Evolutionary conservation across 176 grass and related monocot species (phyloP).

Genomic region (Luzula sylvatica): DNA sequence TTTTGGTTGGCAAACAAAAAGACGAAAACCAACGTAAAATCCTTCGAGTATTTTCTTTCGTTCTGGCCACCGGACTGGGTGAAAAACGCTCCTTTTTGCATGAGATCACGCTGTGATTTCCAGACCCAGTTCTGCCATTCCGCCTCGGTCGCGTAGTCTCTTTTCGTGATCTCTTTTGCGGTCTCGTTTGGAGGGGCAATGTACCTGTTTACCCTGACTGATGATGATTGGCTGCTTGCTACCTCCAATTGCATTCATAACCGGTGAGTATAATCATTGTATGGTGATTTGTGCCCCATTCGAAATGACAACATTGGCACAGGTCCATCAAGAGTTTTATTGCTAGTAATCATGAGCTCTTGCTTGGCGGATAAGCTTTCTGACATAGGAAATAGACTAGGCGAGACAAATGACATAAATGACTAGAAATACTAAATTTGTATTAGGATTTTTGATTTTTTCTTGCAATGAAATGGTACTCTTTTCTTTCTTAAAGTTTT

Average conservation of each 20-base stretch:
- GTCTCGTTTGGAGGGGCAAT: conserved; percentile 51
- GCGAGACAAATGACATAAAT: too few relatives aligned
- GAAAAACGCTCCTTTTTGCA: conserved; percentile 60
- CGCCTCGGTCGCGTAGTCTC: conserved; percentile 24
- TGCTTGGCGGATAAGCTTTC: too few relatives aligned
- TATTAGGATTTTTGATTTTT: too few relatives aligned
- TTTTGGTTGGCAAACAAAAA: too few relatives aligned
- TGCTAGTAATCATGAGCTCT: conserved; percentile 51
- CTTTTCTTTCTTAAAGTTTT: too few relatives aligned
- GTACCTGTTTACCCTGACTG: conserved; percentile 81
- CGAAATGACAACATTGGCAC: conserved; percentile 51
- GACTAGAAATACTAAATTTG: too few relatives aligned
- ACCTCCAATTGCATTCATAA: conserved; percentile 84
- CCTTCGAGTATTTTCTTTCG: conserved; percentile 17
- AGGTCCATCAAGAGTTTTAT: conserved; percentile 77
- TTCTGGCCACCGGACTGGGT: conserved; percentile 26
- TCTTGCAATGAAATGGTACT: too few relatives aligned
- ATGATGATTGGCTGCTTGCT: conserved; percentile 77
- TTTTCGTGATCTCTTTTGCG: conserved; percentile 63
- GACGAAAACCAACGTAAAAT: too few relatives aligned
- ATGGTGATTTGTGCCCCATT: conserved; percentile 49
- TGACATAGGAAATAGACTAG: too few relatives aligned
- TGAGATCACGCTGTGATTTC: conserved; percentile 53
- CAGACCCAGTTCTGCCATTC: conserved; percentile 77
- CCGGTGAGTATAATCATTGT: conserved; percentile 92